These are phyloP conservation scores for Anaeromyces robustus DNA, from an alignment of 192 early-diverging fungal genomes.

Conservation along the genomic window DNA sequence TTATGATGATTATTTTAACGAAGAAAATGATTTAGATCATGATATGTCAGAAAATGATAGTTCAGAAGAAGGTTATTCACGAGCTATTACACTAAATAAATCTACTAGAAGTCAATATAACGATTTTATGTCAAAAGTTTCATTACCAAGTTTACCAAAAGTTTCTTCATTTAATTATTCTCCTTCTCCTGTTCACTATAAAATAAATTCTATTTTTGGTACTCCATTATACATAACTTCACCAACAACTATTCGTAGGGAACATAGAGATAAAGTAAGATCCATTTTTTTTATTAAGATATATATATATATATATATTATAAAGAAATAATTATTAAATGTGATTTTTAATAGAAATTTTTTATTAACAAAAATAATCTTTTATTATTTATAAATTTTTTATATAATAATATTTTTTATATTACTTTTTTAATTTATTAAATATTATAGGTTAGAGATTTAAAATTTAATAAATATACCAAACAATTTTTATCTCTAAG, in stretches of 20 bases:
- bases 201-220: not conserved
- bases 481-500: constrained; percentile 32
- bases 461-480: constrained; percentile 16
- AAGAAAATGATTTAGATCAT: not conserved
- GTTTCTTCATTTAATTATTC: not conserved
- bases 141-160: not conserved
- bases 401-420: too few relatives aligned
- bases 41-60: not conserved
- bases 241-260: not conserved
- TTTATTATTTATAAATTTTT: too few relatives aligned
- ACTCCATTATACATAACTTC: not conserved
- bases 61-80: not conserved
- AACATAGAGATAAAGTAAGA: not conserved
- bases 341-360: too few relatives aligned
- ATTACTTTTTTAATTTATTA: not conserved
- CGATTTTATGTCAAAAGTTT: not conserved
- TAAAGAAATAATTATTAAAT: too few relatives aligned
- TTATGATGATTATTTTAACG: not conserved
- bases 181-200: not conserved
- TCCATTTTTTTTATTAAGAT: too few relatives aligned
- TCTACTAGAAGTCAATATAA: not conserved
- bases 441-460: constrained; percentile 37
- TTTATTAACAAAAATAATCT: too few relatives aligned
- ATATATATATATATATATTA: too few relatives aligned
- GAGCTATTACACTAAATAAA: not conserved